Conservation (phyloP, 345 rosid species). For the Garcia nutans region DNA sequence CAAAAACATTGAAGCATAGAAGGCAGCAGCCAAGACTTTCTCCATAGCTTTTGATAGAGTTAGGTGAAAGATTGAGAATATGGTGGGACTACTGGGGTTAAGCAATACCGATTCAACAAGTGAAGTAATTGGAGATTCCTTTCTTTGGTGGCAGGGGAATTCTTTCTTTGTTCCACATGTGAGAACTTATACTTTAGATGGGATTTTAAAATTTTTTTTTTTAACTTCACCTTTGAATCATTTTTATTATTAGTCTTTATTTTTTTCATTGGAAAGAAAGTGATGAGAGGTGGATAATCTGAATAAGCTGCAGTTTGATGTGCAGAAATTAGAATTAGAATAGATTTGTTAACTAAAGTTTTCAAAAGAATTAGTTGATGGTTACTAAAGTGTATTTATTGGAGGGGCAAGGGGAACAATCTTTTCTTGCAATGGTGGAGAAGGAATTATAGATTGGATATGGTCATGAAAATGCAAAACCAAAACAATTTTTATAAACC, state of each 20-base stretch:
- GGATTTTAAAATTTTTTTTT: constrained; percentile 10
- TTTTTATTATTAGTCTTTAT: not conserved
- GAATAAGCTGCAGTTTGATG: too few species aligned
- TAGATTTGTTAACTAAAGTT: not conserved
- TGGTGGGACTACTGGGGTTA: not conserved
- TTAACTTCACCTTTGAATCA: constrained; percentile 22
- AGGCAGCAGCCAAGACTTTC: not conserved
- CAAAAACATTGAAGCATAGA: constrained; percentile 14
- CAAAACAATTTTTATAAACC: too few species aligned
- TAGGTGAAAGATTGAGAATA: constrained; percentile 8
- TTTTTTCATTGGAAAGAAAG: not conserved
- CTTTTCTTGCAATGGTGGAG: not conserved
- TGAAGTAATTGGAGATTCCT: constrained; percentile 44
- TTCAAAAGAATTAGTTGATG: not conserved
- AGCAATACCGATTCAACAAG: constrained; percentile 24
- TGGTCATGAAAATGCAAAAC: not conserved
- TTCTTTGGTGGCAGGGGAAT: constrained; percentile 46
- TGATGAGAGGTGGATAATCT: not conserved
- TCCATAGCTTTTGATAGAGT: constrained; percentile 5
- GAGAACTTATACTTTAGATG: not conserved
- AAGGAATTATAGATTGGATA: not conserved
- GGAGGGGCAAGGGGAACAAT: not conserved
- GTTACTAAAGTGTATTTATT: not conserved
- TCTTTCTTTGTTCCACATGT: not conserved
- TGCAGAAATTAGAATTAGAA: too few species aligned